Conservation (phyloP, 495 filamentous ascomycete genomes). For the Penicillium daleae region DNA sequence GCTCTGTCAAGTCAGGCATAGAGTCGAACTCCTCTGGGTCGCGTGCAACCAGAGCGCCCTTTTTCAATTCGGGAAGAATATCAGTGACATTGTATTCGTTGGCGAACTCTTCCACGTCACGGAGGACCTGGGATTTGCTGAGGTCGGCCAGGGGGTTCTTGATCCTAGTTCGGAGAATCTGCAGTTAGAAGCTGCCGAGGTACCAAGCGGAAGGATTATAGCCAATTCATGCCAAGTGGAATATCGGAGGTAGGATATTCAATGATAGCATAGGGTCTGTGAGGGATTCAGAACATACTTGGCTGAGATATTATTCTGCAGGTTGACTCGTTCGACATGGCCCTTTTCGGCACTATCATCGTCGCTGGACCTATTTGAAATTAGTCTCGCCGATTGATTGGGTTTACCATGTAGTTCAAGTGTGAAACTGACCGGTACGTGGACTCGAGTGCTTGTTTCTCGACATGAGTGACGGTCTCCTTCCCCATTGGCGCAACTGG, state of each 20-base stretch:
- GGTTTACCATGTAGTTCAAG: neutral
- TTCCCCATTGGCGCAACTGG: neutral
- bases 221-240: neutral
- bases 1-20: slow-evolving; percentile 59
- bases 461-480: slow-evolving; percentile 9
- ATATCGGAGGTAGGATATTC: neutral
- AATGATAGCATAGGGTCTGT: neutral
- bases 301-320: slow-evolving; percentile 55
- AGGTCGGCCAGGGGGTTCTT: slow-evolving; percentile 65
- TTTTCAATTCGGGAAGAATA: slow-evolving; percentile 53
- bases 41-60: slow-evolving; percentile 68
- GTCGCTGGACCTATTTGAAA: slow-evolving; percentile 20
- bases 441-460: neutral
- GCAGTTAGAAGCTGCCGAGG: slow-evolving; percentile 7
- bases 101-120: slow-evolving; percentile 61
- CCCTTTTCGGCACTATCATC: slow-evolving; percentile 39
- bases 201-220: too few species aligned
- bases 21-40: slow-evolving; percentile 58
- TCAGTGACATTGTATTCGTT: slow-evolving; percentile 48
- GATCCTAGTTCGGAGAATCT: slow-evolving; percentile 55
- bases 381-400: slow-evolving; percentile 1
- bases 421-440: slow-evolving; percentile 5
- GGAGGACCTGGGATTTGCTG: slow-evolving; percentile 52
- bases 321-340: slow-evolving; percentile 44
- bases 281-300: slow-evolving; percentile 42